phyloP scores from a whole-genome alignment of 2,329 filamentous ascomycete genomes.

The Myriosclerotinia curreyana region DNA sequence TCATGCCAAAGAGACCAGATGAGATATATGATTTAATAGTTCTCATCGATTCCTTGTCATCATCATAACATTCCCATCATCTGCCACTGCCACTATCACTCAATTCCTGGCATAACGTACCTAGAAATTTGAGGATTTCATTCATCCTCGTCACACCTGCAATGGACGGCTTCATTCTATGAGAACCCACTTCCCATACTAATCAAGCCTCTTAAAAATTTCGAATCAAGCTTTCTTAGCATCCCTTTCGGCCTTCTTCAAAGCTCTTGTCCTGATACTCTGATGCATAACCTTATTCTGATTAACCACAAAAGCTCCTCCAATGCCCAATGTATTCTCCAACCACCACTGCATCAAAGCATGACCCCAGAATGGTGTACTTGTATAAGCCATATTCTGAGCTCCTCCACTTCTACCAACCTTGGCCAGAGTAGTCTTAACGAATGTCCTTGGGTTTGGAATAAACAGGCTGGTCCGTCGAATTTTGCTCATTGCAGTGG shows the following conservation, averaged over 20 bases:
- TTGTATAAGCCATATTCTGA: slow-evolving; percentile 76
- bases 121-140: slow-evolving; percentile 1
- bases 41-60: neutral
- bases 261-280: slow-evolving; percentile 62
- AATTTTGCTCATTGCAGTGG: slow-evolving; percentile 96
- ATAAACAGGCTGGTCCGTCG: slow-evolving; percentile 73
- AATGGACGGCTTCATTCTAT: slow-evolving; percentile 26
- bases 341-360: slow-evolving; percentile 83
- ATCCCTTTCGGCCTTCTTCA: slow-evolving; percentile 69
- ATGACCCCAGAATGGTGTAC: slow-evolving; percentile 92
- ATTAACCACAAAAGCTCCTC: slow-evolving; percentile 54
- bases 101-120: neutral
- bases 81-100: neutral
- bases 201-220: neutral
- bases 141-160: slow-evolving; percentile 23
- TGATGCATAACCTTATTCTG: slow-evolving; percentile 66
- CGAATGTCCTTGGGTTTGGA: slow-evolving; percentile 79
- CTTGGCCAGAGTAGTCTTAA: slow-evolving; percentile 73
- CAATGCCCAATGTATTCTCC: slow-evolving; percentile 56
- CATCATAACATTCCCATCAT: neutral
- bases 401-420: slow-evolving; percentile 75
- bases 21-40: neutral
- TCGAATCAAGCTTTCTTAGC: slow-evolving; percentile 49
- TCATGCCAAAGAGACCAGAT: neutral
- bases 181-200: neutral